Evolutionary conservation across 2,329 filamentous ascomycete genomes (phyloP), one percentile per base, ranked within the genome.

Genomic region (Trichoderma afroharzianum): DNA sequence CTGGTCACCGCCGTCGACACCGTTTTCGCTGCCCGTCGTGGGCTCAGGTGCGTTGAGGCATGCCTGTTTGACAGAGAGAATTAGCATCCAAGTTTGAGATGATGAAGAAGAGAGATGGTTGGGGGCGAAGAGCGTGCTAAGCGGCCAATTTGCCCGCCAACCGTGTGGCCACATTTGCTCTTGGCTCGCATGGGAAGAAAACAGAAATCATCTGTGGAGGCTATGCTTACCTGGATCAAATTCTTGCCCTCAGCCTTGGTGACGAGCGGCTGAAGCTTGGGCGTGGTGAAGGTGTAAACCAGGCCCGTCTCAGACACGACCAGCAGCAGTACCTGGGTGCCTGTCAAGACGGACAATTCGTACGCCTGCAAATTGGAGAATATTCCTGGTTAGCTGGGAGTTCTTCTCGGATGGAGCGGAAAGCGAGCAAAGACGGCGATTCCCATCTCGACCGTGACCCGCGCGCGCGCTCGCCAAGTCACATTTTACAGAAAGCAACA

Each of bases 181-280:
- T 15, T 15, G 12, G 9, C 33, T 26, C 6, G 36, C n/a, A 18
- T 9, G 18, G 18, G n/a, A 26, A 32, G 9, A 8, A 21, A 24
- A 33, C n/a, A 32, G 33, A 15, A 63, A 36, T 33, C 12, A 12
- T 30, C 28, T 8, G 21, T 11, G 43, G 14, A 50, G 32, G 57
- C 36, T 47, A 70, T 62, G 58, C 90, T 75, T 89, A 98, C 96
- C 91, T 99, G 96, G 77, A 99, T 98, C 75, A 99, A 86, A 82
- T 99, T 99, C 89, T 99, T 99, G 85, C 96, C 96, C 84, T 98
- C 96, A 21, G 96, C 92, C 86, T 98, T 98, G 74, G 96, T 99
- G 77, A 98, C 96, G 68, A 99, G 90, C 74, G 96, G 96, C 85
- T 98, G 96, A 71, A 99, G 90, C 87, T 99, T 99, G 24, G 96